Conservation (phyloP, 2,329 filamentous ascomycete genomes). For the Cladophialophora psammophila region DNA sequence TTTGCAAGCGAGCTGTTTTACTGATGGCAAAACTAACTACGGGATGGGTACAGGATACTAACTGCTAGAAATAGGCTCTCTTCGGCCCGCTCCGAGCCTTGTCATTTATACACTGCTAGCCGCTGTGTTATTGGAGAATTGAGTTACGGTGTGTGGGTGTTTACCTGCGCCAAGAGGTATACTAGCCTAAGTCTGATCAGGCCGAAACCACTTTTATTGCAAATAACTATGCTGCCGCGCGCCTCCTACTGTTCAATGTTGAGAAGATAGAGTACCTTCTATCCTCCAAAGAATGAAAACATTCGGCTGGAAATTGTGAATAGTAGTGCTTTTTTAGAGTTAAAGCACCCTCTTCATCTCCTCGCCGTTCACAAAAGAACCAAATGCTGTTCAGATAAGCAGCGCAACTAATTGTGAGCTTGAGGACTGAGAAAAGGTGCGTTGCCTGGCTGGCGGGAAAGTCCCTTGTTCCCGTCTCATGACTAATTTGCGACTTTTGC, state of each 20-base stretch:
- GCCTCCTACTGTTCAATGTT: not conserved
- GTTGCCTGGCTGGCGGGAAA: not conserved
- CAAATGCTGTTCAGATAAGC: not conserved
- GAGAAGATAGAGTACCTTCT: not conserved
- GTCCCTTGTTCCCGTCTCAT: not conserved
- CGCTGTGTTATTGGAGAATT: not conserved
- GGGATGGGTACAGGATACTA: not conserved
- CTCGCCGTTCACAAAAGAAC: not conserved
- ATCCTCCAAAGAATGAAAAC: not conserved
- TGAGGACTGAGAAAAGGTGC: not conserved
- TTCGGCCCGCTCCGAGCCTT: not conserved
- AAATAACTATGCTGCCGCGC: not conserved
- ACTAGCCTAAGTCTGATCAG: not conserved
- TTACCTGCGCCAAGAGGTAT: not conserved
- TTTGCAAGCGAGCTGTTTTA: too few species aligned
- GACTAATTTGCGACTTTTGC: not conserved
- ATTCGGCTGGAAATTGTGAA: not conserved
- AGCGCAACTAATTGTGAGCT: not conserved
- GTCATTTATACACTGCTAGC: not conserved
- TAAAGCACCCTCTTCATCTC: not conserved
- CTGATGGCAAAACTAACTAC: too few species aligned
- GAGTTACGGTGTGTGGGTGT: not conserved
- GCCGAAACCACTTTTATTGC: not conserved
- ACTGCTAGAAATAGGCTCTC: not conserved
- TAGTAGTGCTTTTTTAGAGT: not conserved